Conservation (phyloP, 352 stramenopile species). For the Phytophthora rubi region DNA sequence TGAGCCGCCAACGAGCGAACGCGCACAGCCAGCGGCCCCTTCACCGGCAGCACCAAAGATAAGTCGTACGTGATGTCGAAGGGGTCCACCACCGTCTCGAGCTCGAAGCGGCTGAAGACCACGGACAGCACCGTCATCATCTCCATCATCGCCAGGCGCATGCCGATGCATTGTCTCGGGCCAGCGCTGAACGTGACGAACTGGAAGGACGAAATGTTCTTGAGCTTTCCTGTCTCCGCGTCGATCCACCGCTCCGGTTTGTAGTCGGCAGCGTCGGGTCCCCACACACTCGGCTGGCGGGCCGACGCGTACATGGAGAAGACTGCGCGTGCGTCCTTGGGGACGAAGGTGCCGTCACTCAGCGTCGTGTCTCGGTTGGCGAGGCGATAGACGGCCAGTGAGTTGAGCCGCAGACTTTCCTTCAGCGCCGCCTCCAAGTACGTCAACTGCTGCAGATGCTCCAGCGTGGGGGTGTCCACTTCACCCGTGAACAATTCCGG, state of each 20-base stretch:
- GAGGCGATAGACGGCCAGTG: constrained; percentile 42
- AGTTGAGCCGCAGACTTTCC: constrained; percentile 60
- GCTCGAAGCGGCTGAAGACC: constrained; percentile 57
- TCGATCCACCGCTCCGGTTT: constrained; percentile 53
- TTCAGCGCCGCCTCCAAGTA: constrained; percentile 57
- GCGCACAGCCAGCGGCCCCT: constrained; percentile 33
- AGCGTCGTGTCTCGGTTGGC: constrained; percentile 49
- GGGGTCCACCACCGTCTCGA: constrained; percentile 40
- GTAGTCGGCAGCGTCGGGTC: constrained; percentile 45
- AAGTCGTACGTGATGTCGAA: constrained; percentile 46
- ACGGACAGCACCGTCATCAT: constrained; percentile 47
- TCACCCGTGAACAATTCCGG: constrained; percentile 28
- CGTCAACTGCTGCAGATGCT: constrained; percentile 45
- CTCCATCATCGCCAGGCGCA: constrained; percentile 45
- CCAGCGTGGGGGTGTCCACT: constrained; percentile 27
- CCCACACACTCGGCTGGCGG: constrained; percentile 47
- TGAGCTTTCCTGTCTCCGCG: constrained; percentile 26
- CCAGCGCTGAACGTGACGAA: constrained; percentile 46
- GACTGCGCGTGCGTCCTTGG: constrained; percentile 25
- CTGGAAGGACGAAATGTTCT: constrained; percentile 36
- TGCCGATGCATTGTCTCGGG: constrained; percentile 43
- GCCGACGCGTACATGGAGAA: constrained; percentile 34
- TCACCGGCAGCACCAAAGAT: constrained; percentile 40
- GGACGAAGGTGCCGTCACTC: constrained; percentile 55
- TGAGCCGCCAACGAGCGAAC: constrained; percentile 24